phyloP scores from a whole-genome alignment of 106 monocot species.

The Dendrobium chrysotoxum region DNA sequence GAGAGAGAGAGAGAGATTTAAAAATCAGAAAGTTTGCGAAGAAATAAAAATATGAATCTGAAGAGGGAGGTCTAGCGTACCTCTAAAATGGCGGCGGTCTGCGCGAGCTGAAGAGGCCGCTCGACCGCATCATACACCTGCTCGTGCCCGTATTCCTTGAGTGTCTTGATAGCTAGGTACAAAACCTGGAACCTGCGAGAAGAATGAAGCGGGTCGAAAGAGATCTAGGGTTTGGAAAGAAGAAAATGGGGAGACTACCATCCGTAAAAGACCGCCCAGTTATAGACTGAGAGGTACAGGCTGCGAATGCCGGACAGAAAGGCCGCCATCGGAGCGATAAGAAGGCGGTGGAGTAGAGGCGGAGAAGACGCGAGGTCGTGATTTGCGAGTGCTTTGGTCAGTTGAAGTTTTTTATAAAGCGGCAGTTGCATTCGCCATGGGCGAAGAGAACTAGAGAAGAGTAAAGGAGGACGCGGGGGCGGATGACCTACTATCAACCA shows the following conservation, averaged over 20 bases:
- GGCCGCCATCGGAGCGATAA: constrained; percentile 15
- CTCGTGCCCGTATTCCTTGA: constrained; percentile 33
- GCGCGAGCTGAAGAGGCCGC: constrained; percentile 59
- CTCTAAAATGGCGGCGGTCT: constrained; percentile 66
- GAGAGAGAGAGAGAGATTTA: background rate
- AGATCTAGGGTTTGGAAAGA: constrained; percentile 2
- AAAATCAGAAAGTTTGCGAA: background rate
- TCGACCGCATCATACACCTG: constrained; percentile 62
- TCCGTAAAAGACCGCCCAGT: constrained; percentile 20
- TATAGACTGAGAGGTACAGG: constrained; percentile 22
- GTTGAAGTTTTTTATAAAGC: background rate
- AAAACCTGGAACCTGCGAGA: constrained; percentile 48
- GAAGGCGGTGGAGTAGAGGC: background rate
- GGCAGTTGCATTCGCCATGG: background rate
- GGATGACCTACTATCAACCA: background rate
- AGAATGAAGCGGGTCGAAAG: background rate
- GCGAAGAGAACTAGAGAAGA: background rate
- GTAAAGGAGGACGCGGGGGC: background rate
- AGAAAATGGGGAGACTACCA: constrained; percentile 8
- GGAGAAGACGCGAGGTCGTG: background rate
- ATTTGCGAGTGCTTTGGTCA: background rate
- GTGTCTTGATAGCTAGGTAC: constrained; percentile 44
- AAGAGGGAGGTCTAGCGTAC: constrained; percentile 7
- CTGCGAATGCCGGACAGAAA: constrained; percentile 9
- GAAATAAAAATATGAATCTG: background rate